A percentile compares a stretch with the other conserved stretches of the same genome.
Evolutionary conservation across 371 early-diverging fungal genomes (phyloP).

Genomic region (Saksenaea vasiformis): DNA sequence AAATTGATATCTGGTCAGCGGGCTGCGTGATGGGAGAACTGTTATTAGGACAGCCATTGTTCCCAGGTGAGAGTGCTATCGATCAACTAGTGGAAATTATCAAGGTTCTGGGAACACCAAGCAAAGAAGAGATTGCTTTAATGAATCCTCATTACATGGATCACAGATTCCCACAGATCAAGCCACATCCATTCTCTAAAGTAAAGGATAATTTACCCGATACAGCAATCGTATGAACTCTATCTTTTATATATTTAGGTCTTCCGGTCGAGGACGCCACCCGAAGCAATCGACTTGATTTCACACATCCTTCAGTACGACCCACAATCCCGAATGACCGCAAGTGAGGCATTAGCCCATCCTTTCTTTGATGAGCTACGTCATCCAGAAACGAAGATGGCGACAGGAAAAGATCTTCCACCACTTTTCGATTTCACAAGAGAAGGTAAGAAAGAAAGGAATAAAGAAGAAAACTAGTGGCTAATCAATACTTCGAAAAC

Average conservation of each 20-base stretch:
- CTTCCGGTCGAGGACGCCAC: slow-evolving; percentile 78
- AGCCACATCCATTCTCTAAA: slow-evolving; percentile 84
- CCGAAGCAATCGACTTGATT: slow-evolving; percentile 90
- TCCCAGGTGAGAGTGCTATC: slow-evolving; percentile 97
- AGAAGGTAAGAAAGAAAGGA: slow-evolving; percentile 57
- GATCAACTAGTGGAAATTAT: slow-evolving; percentile 99
- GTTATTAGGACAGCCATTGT: slow-evolving; percentile 91
- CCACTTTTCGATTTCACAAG: slow-evolving; percentile 89
- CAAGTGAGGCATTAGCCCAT: slow-evolving; percentile 94
- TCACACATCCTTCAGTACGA: slow-evolving; percentile 93
- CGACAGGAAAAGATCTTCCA: slow-evolving; percentile 83
- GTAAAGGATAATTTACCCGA: slow-evolving; percentile 20
- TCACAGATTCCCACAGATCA: slow-evolving; percentile 95
- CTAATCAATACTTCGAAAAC: neutral
- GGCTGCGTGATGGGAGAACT: slow-evolving; percentile 98
- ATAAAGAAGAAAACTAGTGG: neutral
- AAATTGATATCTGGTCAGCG: slow-evolving; percentile 95
- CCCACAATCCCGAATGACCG: slow-evolving; percentile 87
- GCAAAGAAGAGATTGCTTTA: slow-evolving; percentile 87
- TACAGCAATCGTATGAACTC: neutral
- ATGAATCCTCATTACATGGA: slow-evolving; percentile 96
- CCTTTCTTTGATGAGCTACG: slow-evolving; percentile 97
- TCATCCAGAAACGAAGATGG: slow-evolving; percentile 80
- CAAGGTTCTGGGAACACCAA: slow-evolving; percentile 97
- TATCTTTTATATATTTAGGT: slow-evolving; percentile 23